A percentile compares a stretch with the other conserved stretches of the same genome.
Conservation (phyloP, 192 early-diverging fungal genomes). For the Entrophospora sp. region DNA sequence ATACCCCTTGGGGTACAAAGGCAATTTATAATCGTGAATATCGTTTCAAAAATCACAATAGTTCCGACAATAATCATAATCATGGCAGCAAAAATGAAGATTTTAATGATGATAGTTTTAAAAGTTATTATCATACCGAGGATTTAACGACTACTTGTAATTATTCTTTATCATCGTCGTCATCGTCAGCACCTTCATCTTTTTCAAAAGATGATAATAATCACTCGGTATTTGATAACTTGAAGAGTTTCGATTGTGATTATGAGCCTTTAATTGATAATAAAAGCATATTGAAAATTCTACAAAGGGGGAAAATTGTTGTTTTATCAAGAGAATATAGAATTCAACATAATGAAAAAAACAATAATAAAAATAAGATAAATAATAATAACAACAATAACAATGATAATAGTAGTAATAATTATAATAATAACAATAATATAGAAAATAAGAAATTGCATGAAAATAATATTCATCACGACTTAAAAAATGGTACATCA, state of each 20-base stretch:
- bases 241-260: constrained; percentile 43
- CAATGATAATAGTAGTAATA: constrained; percentile 4
- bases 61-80: no score
- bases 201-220: background rate
- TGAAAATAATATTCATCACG: constrained; percentile 23
- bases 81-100: no score
- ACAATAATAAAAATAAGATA: no score
- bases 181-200: no score
- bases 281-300: constrained; percentile 32
- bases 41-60: no score
- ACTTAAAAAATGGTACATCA: no score
- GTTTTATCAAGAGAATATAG: constrained; percentile 43
- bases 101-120: constrained; percentile 24
- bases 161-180: constrained; percentile 18
- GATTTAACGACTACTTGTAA: constrained; percentile 13
- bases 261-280: constrained; percentile 39
- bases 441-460: constrained; percentile 11
- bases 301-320: constrained; percentile 34
- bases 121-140: constrained; percentile 20
- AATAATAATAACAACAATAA: constrained; percentile 15
- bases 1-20: constrained; percentile 32
- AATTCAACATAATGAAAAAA: constrained; percentile 11
- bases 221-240: constrained; percentile 30
- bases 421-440: constrained; percentile 21
- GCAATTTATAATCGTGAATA: constrained; percentile 25